Conservation (phyloP, 2,329 filamentous ascomycete species). For the Sporothrix globosa region DNA sequence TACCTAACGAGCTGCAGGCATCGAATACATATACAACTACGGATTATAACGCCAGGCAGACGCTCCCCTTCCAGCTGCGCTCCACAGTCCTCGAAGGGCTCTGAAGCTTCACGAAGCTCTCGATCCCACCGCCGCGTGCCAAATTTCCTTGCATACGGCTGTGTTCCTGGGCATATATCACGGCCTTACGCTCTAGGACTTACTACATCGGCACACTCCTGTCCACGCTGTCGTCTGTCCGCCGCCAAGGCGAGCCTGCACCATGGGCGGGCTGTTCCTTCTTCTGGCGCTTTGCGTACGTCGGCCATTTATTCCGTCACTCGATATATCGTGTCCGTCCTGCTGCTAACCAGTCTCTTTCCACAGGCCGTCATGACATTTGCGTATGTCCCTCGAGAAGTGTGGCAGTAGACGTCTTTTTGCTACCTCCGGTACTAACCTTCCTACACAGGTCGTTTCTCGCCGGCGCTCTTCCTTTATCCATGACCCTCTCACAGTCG, state of each 20-base stretch:
- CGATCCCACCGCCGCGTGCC: not conserved
- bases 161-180: too few relatives aligned
- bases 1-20: not conserved
- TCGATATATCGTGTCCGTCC: not conserved
- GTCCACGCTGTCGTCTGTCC: constrained; percentile 1
- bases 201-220: not conserved
- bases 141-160: not conserved
- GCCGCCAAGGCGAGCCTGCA: constrained; percentile 26
- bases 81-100: not conserved
- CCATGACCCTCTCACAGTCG: constrained; percentile 82
- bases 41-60: not conserved
- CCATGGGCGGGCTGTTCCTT: constrained; percentile 45
- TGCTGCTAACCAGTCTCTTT: constrained; percentile 35
- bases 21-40: not conserved
- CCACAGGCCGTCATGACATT: constrained; percentile 60
- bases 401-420: constrained; percentile 20
- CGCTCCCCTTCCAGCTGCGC: not conserved
- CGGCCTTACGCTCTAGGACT: not conserved
- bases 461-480: constrained; percentile 86
- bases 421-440: not conserved
- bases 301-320: constrained; percentile 16
- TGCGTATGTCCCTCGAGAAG: constrained; percentile 50
- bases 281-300: constrained; percentile 43
- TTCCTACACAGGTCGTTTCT: constrained; percentile 74
- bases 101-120: constrained; percentile 14